Evolutionary conservation across 2,329 filamentous ascomycete genomes (phyloP).

Genomic region (Alternaria sp.): DNA sequence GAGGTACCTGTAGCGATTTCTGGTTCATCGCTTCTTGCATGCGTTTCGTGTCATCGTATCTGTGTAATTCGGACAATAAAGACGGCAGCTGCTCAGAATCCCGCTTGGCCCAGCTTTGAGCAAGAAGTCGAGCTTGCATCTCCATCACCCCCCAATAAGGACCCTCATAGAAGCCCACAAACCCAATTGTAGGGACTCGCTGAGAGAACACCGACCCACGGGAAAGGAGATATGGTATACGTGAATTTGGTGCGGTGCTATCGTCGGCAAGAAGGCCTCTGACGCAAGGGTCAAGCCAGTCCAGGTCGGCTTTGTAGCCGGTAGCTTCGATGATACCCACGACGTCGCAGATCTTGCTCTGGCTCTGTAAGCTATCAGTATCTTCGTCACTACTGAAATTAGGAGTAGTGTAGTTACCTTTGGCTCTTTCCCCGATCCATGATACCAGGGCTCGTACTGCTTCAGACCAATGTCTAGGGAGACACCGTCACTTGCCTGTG

Average conservation of each 20-base stretch:
- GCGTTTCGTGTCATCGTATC: slow-evolving; percentile 27
- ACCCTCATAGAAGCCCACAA: slow-evolving; percentile 84
- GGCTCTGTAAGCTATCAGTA: slow-evolving; percentile 19
- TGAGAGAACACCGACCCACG: slow-evolving; percentile 72
- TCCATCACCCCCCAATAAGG: slow-evolving; percentile 90
- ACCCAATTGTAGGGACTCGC: slow-evolving; percentile 71
- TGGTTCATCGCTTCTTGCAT: slow-evolving; percentile 58
- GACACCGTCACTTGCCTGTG: slow-evolving; percentile 8
- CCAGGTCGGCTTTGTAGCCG: slow-evolving; percentile 73
- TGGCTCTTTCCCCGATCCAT: slow-evolving; percentile 1
- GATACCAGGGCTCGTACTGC: slow-evolving; percentile 27
- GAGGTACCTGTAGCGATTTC: slow-evolving; percentile 59
- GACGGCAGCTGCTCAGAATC: slow-evolving; percentile 26
- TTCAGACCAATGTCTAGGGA: slow-evolving; percentile 17
- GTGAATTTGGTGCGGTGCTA: slow-evolving; percentile 63
- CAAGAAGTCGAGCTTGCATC: slow-evolving; percentile 79
- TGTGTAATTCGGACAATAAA: slow-evolving; percentile 13
- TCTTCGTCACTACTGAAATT: neutral
- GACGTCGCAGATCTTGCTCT: slow-evolving; percentile 19
- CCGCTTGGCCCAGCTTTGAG: slow-evolving; percentile 64
- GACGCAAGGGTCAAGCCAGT: slow-evolving; percentile 68
- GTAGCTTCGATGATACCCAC: slow-evolving; percentile 76
- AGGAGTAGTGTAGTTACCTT: slow-evolving; percentile 8
- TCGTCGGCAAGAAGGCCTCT: slow-evolving; percentile 65
- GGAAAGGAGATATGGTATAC: slow-evolving; percentile 65